Evolutionary conservation across 2,329 filamentous ascomycete genomes (phyloP), one percentile per base, ranked within the genome.

Genomic region (Penicillium thymicola): DNA sequence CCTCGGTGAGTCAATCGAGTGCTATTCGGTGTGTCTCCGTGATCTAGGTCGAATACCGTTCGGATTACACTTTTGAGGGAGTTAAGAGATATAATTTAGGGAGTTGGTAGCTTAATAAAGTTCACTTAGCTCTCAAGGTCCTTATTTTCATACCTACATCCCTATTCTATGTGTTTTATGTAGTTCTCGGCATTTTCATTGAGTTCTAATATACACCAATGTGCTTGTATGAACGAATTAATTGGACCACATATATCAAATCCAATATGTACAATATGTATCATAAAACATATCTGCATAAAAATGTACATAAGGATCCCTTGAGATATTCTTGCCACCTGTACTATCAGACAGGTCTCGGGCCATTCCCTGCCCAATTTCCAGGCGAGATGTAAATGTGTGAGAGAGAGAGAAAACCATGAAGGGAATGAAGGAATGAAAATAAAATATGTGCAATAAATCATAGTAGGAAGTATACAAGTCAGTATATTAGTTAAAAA

Each of bases 1-100:
- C 45, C 42, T 61, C 64, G 64, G 64, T 66, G 64, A 65, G 60
- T 62, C 63, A 65, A 65, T 57, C 28, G 49, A 62, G 56, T 28
- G 36, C 34, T 27, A 23, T 21, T 55, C 53, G 52, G 52, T n/a
- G 30, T 38, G 48, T 36, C 48, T 56, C 48, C 48, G 47, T 36
- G 46, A 34, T 46, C 44, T 30, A 36, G 44, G 13, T 37, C 11
- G 25, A 46, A 47, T 10, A 8, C 47, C 47, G 40, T 27, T 18
- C 10, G 11, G 3, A 27, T 32, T 51, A 8, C 46, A 40, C 16
- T 38, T 11, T 6, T 7, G 46, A 23, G 18, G 18, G 23, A 23
- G 18, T 16, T 18, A 49, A 11, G 9, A 7, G 45, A 25, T 13
- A 23, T 14, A 28, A 8, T 6, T 14, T 14, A 21, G 18, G 30